These are phyloP conservation scores for Eucalyptus cloeziana DNA, from an alignment of 345 rosid species.

Conservation along the genomic window DNA sequence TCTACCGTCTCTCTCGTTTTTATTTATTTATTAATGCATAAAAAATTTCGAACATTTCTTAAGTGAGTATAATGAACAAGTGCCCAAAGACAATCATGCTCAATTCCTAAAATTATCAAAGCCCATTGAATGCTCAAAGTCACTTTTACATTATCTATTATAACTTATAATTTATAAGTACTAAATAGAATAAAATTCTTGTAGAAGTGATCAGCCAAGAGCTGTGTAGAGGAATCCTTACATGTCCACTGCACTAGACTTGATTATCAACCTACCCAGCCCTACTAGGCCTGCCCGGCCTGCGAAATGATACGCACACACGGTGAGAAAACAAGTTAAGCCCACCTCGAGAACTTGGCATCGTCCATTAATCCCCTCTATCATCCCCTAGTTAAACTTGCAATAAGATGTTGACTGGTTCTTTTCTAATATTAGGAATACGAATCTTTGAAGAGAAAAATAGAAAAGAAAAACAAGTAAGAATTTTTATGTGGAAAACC, in stretches of 20 bases:
- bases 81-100: not conserved
- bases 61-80: not conserved
- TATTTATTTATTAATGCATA: not conserved
- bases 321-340: no score
- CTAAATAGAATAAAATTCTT: not conserved
- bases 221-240: not conserved
- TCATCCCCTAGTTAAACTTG: not conserved
- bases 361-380: not conserved
- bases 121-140: not conserved
- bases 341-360: no score
- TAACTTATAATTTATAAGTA: not conserved
- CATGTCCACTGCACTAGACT: not conserved
- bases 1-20: not conserved
- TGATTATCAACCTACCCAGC: not conserved
- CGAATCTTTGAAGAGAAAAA: no score
- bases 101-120: not conserved
- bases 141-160: not conserved
- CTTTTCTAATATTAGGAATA: not conserved
- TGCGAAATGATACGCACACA: not conserved
- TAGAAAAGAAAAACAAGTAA: no score
- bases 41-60: not conserved
- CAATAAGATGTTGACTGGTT: not conserved
- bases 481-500: no score
- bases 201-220: not conserved
- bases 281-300: not conserved